Base-by-base conservation (phyloP, 805 yeast species). In the Metschnikowia matae region DNA sequence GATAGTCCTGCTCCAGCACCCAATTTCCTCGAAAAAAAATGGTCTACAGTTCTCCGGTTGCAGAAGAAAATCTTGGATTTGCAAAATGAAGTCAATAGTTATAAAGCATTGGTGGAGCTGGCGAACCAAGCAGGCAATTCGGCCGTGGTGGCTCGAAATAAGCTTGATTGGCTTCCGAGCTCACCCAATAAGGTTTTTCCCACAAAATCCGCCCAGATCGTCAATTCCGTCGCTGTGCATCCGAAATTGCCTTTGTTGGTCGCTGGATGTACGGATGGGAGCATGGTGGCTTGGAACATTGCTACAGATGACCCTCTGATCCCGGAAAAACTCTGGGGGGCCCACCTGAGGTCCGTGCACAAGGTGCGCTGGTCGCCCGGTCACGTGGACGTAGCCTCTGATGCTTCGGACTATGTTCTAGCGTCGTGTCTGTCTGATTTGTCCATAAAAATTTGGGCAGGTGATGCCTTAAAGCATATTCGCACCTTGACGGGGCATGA, bases 401-500 rank as follows among this genome's bases (percentile, higher is more conserved):
- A 51, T 8, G 44, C 49, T n/a, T 51, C 57, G 13, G 44, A 53
- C 13, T 65, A 73, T 43, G 55, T 74, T 0, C 61, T 78, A 35
- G 83, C 80, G 18, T 71, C 83, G 0, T 75, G 81, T 51, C 77
- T 83, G 1, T 66, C 81, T 2, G 85, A 81, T 59, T 63, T 80
- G 42, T 58, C 71, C 13, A 79, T 89, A 48, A 86, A 87, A 61
- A 67, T 89, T 3, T 90, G 95, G 94, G 85, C 83, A 59, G 74
- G 80, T 4, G 72, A 78, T 13, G 51, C 58, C 18, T 78, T 79
- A 60, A 75, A 73, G 38, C 78, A 84, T 41, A 62, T 81, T 1
- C 74, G 89, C 35, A 82, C 89, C 0, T 67, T 91, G 20, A 69
- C 83, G 0, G 97, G 97, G 11, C 98, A 91, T 67, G 95, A 89